Conservation (phyloP, 495 filamentous ascomycete genomes). For the Penicillium angulare region DNA sequence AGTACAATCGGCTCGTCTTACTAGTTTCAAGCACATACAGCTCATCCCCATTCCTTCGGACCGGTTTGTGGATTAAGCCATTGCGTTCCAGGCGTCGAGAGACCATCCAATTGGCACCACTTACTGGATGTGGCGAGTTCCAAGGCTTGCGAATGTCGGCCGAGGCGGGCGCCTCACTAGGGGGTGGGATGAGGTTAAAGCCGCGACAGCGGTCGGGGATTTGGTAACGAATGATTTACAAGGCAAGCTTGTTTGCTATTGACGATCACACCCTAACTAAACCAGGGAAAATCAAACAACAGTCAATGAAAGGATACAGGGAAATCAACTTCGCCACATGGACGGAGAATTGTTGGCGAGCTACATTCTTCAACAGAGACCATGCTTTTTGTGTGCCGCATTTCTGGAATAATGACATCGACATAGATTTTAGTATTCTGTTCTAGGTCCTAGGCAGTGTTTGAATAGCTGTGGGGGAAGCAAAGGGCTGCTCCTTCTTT, state of each 20-base stretch:
- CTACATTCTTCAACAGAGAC: background rate
- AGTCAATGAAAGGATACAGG: too few relatives aligned
- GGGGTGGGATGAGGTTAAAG: conserved; percentile 5
- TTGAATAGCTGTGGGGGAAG: too few relatives aligned
- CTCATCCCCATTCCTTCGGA: background rate
- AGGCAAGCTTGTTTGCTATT: background rate
- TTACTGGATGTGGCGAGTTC: too few relatives aligned
- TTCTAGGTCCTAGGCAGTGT: too few relatives aligned
- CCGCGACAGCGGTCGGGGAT: background rate
- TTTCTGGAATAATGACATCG: too few relatives aligned
- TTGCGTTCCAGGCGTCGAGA: too few relatives aligned
- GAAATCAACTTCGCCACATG: background rate
- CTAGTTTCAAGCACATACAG: background rate
- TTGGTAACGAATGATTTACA: background rate
- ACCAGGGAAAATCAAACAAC: background rate
- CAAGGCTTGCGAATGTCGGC: too few relatives aligned
- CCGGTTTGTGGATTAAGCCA: background rate
- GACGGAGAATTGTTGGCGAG: background rate
- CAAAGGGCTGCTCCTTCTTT: too few relatives aligned
- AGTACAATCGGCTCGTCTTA: background rate
- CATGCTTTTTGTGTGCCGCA: background rate
- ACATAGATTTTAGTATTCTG: too few relatives aligned
- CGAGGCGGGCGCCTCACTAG: background rate
- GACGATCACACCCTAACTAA: background rate
- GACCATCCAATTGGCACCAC: too few relatives aligned